Evolutionary conservation across 306 rosid species (phyloP).

Genomic region (Arachis hypogaea): DNA sequence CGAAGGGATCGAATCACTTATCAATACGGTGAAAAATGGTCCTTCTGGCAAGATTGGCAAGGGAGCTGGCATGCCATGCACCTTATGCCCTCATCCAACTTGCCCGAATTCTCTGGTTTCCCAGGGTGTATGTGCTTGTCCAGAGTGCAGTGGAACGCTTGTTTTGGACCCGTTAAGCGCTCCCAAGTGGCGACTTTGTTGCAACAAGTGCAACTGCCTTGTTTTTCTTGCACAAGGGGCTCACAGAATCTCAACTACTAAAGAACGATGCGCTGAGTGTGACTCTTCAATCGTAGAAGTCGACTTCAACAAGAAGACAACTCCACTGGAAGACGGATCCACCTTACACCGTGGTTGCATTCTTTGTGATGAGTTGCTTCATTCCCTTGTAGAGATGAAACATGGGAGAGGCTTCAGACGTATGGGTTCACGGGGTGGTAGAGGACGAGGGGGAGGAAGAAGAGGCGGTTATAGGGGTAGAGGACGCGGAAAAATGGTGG

Average conservation of each 20-base stretch:
- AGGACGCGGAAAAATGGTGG: conserved; percentile 66
- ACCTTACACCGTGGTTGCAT: conserved; percentile 83
- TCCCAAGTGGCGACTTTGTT: conserved; percentile 86
- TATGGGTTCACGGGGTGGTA: conserved; percentile 66
- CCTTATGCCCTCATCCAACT: conserved; percentile 88
- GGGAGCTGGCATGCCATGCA: conserved; percentile 98
- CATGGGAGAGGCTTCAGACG: conserved; percentile 72
- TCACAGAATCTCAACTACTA: conserved; percentile 80
- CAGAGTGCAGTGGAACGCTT: conserved; percentile 92
- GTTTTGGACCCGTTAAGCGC: conserved; percentile 88
- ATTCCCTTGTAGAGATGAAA: conserved; percentile 90
- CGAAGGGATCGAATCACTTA: conserved; percentile 79
- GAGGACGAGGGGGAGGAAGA: conserved; percentile 47
- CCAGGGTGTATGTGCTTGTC: conserved; percentile 94
- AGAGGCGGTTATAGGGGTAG: conserved; percentile 58
- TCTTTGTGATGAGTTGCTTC: conserved; percentile 90
- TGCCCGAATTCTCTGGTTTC: conserved; percentile 82
- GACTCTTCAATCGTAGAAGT: conserved; percentile 83
- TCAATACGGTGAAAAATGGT: conserved; percentile 56
- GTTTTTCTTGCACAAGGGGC: conserved; percentile 93
- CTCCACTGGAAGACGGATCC: conserved; percentile 85
- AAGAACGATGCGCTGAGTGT: conserved; percentile 74
- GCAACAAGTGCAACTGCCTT: conserved; percentile 90
- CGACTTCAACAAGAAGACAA: conserved; percentile 93
- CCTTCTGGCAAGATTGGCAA: conserved; percentile 71